These are phyloP conservation scores for Corymbia maculata DNA, from an alignment of 345 rosid species.

Conservation along the genomic window DNA sequence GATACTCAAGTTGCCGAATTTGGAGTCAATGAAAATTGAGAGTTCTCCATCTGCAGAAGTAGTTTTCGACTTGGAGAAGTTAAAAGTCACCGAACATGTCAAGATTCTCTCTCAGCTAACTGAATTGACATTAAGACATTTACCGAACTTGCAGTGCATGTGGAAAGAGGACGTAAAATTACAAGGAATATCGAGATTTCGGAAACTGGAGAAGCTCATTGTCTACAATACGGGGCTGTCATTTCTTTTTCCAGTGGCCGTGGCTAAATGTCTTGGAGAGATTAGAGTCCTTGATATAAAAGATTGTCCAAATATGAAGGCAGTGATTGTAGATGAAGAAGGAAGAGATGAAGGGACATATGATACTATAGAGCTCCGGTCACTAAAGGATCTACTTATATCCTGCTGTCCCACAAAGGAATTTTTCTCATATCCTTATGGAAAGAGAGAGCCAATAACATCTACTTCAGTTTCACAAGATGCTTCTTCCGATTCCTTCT, in stretches of 20 bases:
- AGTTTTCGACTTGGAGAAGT: not conserved
- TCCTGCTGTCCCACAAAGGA: rapidly evolving
- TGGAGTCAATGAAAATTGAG: not conserved
- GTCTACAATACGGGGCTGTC: not conserved
- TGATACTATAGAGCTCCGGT: not conserved
- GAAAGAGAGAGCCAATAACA: not conserved
- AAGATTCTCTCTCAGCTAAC: not conserved
- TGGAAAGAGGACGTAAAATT: not conserved
- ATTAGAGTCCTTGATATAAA: not conserved
- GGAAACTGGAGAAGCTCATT: not conserved
- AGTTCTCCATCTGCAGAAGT: not conserved
- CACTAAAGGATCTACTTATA: rapidly evolving
- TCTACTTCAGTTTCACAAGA: rapidly evolving
- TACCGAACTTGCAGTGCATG: not conserved
- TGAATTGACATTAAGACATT: rapidly evolving
- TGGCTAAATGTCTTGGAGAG: not conserved
- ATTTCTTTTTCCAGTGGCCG: not conserved
- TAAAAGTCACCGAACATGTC: not conserved
- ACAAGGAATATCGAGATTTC: not conserved
- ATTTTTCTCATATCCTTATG: not conserved
- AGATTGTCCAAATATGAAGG: not conserved
- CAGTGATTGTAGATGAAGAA: not conserved
- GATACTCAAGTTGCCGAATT: not conserved
- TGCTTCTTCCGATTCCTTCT: not conserved
- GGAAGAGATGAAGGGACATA: not conserved